Conservation (phyloP, 352 stramenopile species). For the Peronospora destructor region DNA sequence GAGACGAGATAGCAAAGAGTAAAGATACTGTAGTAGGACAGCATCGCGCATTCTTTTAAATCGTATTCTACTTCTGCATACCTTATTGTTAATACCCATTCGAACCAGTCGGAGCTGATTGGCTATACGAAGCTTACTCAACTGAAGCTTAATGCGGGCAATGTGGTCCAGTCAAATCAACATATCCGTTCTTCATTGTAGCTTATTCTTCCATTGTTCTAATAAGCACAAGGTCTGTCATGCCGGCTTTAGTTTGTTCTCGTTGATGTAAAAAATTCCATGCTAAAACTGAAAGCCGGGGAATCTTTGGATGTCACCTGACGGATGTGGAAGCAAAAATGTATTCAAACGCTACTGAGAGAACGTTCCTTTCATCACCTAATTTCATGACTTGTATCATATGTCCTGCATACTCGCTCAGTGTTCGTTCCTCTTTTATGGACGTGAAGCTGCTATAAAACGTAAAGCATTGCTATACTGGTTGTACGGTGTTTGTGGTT, state of each 20-base stretch:
- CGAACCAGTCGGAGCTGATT: conserved; percentile 6
- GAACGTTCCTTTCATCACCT: conserved; percentile 25
- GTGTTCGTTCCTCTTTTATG: conserved; percentile 36
- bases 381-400: conserved; percentile 1
- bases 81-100: no score
- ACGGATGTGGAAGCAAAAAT: conserved; percentile 52
- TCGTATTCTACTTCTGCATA: no score
- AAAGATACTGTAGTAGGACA: no score
- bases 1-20: no score
- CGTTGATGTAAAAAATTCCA: conserved; percentile 67
- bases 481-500: conserved; percentile 75
- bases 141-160: conserved; percentile 3
- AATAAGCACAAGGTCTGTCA: neutral
- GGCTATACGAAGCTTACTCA: conserved; percentile 4
- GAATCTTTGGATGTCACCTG: conserved; percentile 16
- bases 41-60: no score
- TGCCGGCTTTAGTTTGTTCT: conserved; percentile 24
- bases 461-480: conserved; percentile 40
- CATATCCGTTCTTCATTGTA: neutral
- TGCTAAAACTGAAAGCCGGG: conserved; percentile 70
- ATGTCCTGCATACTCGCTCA: conserved; percentile 56
- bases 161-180: conserved; percentile 21
- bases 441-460: conserved; percentile 48
- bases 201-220: conserved; percentile 7
- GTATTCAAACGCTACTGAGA: conserved; percentile 81